Percentiles rank a stretch among this genome's conserved stretches.
Conservation (phyloP, 495 filamentous ascomycete genomes). For the Daldinia decipiens region DNA sequence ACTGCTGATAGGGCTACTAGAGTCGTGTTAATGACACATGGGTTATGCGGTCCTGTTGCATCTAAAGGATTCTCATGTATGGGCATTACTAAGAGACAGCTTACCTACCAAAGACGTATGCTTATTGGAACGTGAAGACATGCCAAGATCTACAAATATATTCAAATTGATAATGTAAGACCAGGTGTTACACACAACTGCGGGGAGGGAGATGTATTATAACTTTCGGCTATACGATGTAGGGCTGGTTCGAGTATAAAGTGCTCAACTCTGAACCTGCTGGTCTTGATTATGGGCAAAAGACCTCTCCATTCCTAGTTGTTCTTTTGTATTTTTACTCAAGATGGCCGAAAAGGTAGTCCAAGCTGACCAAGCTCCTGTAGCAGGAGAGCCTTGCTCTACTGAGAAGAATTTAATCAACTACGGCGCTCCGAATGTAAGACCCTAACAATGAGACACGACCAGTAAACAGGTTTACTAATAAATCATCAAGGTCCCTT, state of each 20-base stretch:
- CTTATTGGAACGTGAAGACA: no score
- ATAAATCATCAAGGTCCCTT: conserved; percentile 55
- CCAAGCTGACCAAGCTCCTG: conserved; percentile 35
- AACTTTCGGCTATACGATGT: neutral
- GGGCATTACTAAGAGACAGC: neutral
- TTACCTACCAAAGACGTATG: no score
- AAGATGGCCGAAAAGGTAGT: conserved; percentile 32
- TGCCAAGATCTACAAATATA: no score
- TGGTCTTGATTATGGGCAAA: neutral
- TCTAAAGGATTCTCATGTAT: neutral
- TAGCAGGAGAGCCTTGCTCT: conserved; percentile 32
- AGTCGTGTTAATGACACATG: neutral
- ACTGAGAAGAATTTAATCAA: conserved; percentile 37
- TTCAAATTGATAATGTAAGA: neutral
- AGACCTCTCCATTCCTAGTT: neutral
- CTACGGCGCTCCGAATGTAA: conserved; percentile 33
- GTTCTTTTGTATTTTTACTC: neutral
- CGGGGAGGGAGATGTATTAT: neutral
- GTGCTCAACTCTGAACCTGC: neutral
- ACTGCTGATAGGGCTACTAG: neutral
- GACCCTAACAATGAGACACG: neutral
- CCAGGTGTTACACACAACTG: neutral
- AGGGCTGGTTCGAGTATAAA: conserved; percentile 2
- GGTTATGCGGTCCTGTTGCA: neutral
- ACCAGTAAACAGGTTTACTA: neutral